Percentiles rank a stretch among this genome's conserved stretches.
Conservation (phyloP, 2,329 filamentous ascomycete species). For the Tolypocladium capitatum region DNA sequence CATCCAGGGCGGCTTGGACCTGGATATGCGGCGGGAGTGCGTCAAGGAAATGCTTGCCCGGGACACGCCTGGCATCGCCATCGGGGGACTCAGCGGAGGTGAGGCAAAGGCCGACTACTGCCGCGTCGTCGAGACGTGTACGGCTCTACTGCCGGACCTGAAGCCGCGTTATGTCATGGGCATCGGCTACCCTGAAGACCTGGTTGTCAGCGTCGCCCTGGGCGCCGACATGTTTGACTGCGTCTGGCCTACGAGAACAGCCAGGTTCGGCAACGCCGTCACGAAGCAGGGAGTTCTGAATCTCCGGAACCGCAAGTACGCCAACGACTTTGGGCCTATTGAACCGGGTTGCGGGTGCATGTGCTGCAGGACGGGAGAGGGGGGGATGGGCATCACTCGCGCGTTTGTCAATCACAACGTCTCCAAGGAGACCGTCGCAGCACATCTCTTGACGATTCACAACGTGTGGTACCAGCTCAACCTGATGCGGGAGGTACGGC, state of each 20-base stretch:
- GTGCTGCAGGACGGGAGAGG: conserved; percentile 57
- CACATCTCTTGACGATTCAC: conserved; percentile 75
- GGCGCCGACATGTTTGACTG: conserved; percentile 99
- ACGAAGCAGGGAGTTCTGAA: conserved; percentile 74
- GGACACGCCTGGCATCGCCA: conserved; percentile 90
- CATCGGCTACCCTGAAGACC: conserved; percentile 91
- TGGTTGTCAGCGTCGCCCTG: conserved; percentile 83
- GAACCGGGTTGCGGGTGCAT: conserved; percentile 71
- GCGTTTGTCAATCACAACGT: conserved; percentile 87
- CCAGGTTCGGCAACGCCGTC: conserved; percentile 89
- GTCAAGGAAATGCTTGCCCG: conserved; percentile 76
- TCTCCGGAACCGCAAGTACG: conserved; percentile 61
- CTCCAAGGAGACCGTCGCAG: conserved; percentile 88
- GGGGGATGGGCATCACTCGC: conserved; percentile 67
- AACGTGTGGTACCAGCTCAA: conserved; percentile 88
- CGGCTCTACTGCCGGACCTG: conserved; percentile 65
- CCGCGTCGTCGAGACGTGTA: conserved; percentile 77
- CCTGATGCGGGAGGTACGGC: conserved; percentile 62
- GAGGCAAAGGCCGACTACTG: conserved; percentile 93
- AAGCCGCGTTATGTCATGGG: conserved; percentile 99
- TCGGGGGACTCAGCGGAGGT: conserved; percentile 86
- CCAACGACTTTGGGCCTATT: conserved; percentile 69
- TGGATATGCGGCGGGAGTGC: conserved; percentile 74
- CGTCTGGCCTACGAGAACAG: conserved; percentile 94
- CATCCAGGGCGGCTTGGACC: conserved; percentile 87